Base-by-base conservation (phyloP, 192 early-diverging fungal genomes). In the Linderina pennispora region DNA sequence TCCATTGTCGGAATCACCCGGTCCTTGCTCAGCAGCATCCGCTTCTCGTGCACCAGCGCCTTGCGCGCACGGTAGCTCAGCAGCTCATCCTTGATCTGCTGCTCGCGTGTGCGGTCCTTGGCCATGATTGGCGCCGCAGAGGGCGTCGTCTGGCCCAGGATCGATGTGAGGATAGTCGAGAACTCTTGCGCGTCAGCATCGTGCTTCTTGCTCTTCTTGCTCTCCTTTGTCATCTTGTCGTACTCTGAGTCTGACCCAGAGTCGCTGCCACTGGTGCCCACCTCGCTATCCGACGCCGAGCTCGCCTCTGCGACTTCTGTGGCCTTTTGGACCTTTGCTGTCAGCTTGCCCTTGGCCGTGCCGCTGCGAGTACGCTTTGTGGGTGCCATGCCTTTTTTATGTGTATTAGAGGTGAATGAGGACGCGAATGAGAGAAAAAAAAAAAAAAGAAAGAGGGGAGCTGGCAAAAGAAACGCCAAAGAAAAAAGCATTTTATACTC, bases 31-130 rank as follows among this genome's bases (percentile, higher is more conserved):
- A 66, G 63, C 37, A 83, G 47, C 40, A 64, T 40, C 41, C 83
- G 87, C 58, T 82, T 86, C 41, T 97, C 91, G 18, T 74, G 77
- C 14, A 78, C 58, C 16, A 93, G 39, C 3, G 83, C 62, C 45
- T 83, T 89, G 43, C 82, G 81, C n/a, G 94, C 89, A 46, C 83
- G 84, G 26, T 82, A 81, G 53, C 89, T 90, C 17, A 92, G 62
- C 55, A 86, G 87, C 34, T 84, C 85, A 40, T 94, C 86, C 47
- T 89, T 89, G 22, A 97, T 62, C 28, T 81, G 73, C n/a, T 76
- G 74, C 58, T 92, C 94, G 28, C 82, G 80, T 20, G 79, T 78
- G 65, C 83, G 85, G 44, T 89, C 85, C 54, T 84, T 78, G 8
- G 90, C 82, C 53, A 97, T 75, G 58, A 97, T 91, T 5, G 94